Evolutionary conservation across 495 filamentous ascomycete genomes (phyloP).

Genomic region (Penicillium paxilli): DNA sequence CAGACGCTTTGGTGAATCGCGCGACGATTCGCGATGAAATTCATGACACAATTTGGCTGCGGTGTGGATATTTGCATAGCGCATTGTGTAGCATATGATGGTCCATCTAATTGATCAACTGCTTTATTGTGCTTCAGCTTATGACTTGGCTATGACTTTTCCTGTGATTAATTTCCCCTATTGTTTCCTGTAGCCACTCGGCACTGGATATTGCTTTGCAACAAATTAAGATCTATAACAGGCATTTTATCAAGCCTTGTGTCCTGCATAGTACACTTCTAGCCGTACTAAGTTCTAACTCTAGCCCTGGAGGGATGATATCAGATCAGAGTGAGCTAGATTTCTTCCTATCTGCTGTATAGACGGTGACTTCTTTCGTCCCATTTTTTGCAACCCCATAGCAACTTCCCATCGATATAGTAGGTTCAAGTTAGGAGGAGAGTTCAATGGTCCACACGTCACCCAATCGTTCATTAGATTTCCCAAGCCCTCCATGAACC

Average conservation of each 20-base stretch:
- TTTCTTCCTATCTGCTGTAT: too few relatives aligned
- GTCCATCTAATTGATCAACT: slow-evolving; percentile 6
- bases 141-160: not conserved
- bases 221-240: too few relatives aligned
- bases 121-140: not conserved
- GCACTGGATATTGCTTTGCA: too few relatives aligned
- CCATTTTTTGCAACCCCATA: too few relatives aligned
- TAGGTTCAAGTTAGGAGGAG: not conserved
- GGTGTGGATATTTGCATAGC: not conserved
- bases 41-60: slow-evolving; percentile 21
- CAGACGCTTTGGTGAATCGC: slow-evolving; percentile 8
- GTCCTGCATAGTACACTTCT: too few relatives aligned
- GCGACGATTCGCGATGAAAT: slow-evolving; percentile 10
- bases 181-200: too few relatives aligned
- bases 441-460: slow-evolving; percentile 46
- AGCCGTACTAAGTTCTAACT: too few relatives aligned
- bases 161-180: not conserved
- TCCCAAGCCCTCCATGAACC: slow-evolving; percentile 47
- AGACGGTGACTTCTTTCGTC: too few relatives aligned
- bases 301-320: too few relatives aligned
- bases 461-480: slow-evolving; percentile 44
- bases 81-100: slow-evolving; percentile 4
- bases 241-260: too few relatives aligned
- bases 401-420: too few relatives aligned
- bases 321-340: too few relatives aligned